Evolutionary conservation across 2,329 filamentous ascomycete genomes (phyloP).

Genomic region (Aspergillus sp.): DNA sequence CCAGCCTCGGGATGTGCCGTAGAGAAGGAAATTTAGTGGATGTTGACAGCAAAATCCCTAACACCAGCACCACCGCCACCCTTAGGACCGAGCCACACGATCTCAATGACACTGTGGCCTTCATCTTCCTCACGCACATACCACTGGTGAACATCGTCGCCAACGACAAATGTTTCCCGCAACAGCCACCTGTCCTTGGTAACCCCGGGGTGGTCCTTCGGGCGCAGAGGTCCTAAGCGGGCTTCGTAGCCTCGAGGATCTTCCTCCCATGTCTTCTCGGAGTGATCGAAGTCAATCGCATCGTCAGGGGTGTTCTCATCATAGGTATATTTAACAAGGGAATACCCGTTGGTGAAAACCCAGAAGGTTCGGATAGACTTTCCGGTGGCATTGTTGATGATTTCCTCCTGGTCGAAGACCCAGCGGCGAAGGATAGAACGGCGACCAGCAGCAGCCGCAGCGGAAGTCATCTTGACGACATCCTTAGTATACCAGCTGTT

Average conservation of each 20-base stretch:
- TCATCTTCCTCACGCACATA: slow-evolving; percentile 42
- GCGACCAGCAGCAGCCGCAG: slow-evolving; percentile 41
- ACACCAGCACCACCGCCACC: too few relatives aligned
- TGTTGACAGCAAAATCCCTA: too few relatives aligned
- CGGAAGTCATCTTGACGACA: slow-evolving; percentile 46
- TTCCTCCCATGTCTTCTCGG: slow-evolving; percentile 47
- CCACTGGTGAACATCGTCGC: slow-evolving; percentile 45
- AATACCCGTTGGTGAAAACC: slow-evolving; percentile 47
- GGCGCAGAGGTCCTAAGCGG: slow-evolving; percentile 41
- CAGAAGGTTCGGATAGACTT: slow-evolving; percentile 40
- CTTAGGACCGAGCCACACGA: slow-evolving; percentile 45
- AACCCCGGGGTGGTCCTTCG: slow-evolving; percentile 40
- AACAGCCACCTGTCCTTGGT: slow-evolving; percentile 44
- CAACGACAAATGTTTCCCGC: slow-evolving; percentile 39
- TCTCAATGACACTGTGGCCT: slow-evolving; percentile 44
- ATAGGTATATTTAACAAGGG: slow-evolving; percentile 44
- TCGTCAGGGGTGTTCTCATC: slow-evolving; percentile 36
- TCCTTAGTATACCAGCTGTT: slow-evolving; percentile 47
- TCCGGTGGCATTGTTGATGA: slow-evolving; percentile 35
- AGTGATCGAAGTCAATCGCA: slow-evolving; percentile 43
- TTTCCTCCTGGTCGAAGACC: slow-evolving; percentile 44
- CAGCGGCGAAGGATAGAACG: slow-evolving; percentile 45
- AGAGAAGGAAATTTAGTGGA: too few relatives aligned
- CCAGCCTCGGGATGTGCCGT: too few relatives aligned
- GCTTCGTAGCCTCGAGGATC: slow-evolving; percentile 42